These are phyloP conservation scores for Botrytis hyacinthi DNA, from an alignment of 2,329 filamentous ascomycete species.

Conservation along the genomic window DNA sequence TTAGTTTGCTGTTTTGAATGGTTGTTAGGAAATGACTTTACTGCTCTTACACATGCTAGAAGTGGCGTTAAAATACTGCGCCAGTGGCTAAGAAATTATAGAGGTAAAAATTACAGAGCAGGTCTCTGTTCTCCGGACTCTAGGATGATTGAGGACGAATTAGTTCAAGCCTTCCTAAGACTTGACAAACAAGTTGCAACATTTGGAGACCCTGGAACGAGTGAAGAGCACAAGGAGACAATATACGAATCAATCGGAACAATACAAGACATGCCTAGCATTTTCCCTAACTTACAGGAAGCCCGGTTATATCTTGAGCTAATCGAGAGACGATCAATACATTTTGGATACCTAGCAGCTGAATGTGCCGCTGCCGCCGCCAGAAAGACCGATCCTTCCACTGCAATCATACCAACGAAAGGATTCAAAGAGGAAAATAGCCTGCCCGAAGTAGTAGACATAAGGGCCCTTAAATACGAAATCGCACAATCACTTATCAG, in stretches of 20 bases:
- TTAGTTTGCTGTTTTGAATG: constrained; percentile 23
- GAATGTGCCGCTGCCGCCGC: not conserved
- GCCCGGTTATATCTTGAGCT: constrained; percentile 26
- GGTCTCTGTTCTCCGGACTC: constrained; percentile 14
- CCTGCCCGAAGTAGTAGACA: not conserved
- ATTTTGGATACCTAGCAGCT: constrained; percentile 22
- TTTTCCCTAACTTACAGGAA: constrained; percentile 15
- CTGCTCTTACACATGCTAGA: constrained; percentile 19
- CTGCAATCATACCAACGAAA: not conserved
- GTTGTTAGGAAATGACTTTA: constrained; percentile 14
- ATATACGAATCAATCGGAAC: constrained; percentile 19
- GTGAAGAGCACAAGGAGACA: constrained; percentile 17
- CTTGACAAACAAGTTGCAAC: constrained; percentile 25
- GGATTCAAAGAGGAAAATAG: not conserved
- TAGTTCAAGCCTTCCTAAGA: constrained; percentile 20
- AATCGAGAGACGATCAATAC: constrained; percentile 23
- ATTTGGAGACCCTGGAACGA: constrained; percentile 16
- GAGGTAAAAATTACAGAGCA: not conserved
- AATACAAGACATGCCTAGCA: constrained; percentile 20
- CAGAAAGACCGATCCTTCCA: not conserved
- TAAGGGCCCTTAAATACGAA: not conserved
- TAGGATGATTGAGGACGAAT: constrained; percentile 22
- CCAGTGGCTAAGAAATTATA: constrained; percentile 14
- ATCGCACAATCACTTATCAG: not conserved
- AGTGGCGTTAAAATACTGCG: constrained; percentile 12